Base-by-base conservation (phyloP, 2,329 filamentous ascomycete genomes). In the Diaporthe eres region DNA sequence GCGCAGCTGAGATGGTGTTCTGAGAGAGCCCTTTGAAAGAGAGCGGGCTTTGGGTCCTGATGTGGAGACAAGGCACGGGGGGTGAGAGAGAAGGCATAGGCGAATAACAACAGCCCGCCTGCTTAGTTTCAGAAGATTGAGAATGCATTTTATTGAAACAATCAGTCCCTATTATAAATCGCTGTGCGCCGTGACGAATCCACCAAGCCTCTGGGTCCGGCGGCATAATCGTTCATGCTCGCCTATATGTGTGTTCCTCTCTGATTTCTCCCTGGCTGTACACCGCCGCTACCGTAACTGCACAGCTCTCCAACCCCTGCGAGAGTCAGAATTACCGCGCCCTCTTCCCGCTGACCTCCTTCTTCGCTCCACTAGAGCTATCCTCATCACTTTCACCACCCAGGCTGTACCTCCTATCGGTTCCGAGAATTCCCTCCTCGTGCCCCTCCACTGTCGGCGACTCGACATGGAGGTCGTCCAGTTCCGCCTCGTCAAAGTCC, bases 401-500 rank as follows among this genome's bases (percentile, higher is more conserved):
- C 12, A 92, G 84, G 74, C 87, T 89, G 81, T 93, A 93, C 78
- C 86, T 86, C 74, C 87, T 85, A 58, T 86, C 85, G 34, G 83
- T 82, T 58, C 84, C 78, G 39, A 77, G 37, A 13, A 76, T 58
- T 1, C 75, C 75, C 63, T 77, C 75, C 37, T 81, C 83, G 25
- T 82, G 81, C 70, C 80, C 77, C 34, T 83, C 82, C 39, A 84
- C 84, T 22, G 82, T 85, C 1, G 90, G 88, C 31, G 88, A 88
- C 51, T 85, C 82, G 44, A 88, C 83, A 77, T 91, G 89, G 53
- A 93, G 82, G 77, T 92, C 90, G 76, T 93, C 91, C 58, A 93
- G 83, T 81, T 92, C 90, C 78, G 87, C 90, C 85, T 93, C 92
- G 78, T 93, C 91, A 79, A 93, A 93, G 79, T 92, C 91, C 3